Percentiles rank a stretch among this genome's conserved stretches.
Evolutionary conservation across 2,329 filamentous ascomycete genomes (phyloP).

Genomic region (Diplodia scrobiculata): DNA sequence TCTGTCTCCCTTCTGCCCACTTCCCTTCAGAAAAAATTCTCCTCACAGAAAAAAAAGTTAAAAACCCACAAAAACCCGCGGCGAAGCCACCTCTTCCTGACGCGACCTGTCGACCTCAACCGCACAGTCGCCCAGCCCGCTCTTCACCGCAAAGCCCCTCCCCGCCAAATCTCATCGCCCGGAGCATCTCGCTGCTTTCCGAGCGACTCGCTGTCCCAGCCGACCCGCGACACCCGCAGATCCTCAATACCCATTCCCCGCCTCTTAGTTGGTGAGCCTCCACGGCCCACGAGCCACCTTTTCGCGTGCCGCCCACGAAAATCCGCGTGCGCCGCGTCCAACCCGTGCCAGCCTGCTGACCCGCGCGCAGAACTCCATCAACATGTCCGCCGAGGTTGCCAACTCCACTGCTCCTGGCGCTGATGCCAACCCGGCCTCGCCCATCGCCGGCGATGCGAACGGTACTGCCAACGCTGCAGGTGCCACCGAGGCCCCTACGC

Average conservation of each 20-base stretch:
- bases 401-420: conserved; percentile 57
- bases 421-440: conserved; percentile 73
- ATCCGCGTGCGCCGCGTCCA: conserved; percentile 6
- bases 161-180: conserved; percentile 9
- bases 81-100: conserved; percentile 24
- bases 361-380: conserved; percentile 30
- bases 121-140: conserved; percentile 28
- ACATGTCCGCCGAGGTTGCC: conserved; percentile 49
- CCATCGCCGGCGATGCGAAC: conserved; percentile 65
- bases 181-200: conserved; percentile 16
- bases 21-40: conserved; percentile 33
- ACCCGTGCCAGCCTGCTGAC: conserved; percentile 34
- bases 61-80: conserved; percentile 41
- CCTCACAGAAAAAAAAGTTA: conserved; percentile 44
- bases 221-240: conserved; percentile 9
- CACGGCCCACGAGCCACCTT: neutral
- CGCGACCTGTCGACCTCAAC: conserved; percentile 27
- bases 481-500: conserved; percentile 68
- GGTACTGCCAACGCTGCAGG: conserved; percentile 60
- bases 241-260: conserved; percentile 7
- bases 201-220: neutral
- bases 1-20: conserved; percentile 31
- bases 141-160: conserved; percentile 21
- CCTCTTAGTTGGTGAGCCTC: conserved; percentile 34
- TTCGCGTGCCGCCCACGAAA: conserved; percentile 1